A percentile compares a stretch with the other conserved stretches of the same genome.
These are phyloP conservation scores for Globisporangium parvum DNA, from an alignment of 352 stramenopile species.

Conservation along the genomic window DNA sequence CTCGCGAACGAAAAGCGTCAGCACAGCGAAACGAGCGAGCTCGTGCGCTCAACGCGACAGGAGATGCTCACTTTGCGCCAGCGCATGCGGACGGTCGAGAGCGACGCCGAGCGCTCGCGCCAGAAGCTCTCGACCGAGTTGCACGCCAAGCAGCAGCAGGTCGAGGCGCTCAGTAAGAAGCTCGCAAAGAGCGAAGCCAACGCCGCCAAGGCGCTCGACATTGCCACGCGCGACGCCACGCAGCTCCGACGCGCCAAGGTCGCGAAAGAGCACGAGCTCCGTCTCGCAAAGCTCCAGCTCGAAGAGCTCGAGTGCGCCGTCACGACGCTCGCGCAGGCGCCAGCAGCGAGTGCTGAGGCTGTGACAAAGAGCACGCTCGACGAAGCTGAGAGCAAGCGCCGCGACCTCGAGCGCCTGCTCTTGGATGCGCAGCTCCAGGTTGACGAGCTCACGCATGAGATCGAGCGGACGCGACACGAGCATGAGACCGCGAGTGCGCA, in stretches of 20 bases:
- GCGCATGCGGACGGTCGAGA: slow-evolving; percentile 48
- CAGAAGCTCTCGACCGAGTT: slow-evolving; percentile 44
- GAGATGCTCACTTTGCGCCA: slow-evolving; percentile 50
- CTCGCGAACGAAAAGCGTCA: slow-evolving; percentile 51
- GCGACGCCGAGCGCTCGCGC: slow-evolving; percentile 56
- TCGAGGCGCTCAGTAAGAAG: slow-evolving; percentile 47
- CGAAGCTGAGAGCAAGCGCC: slow-evolving; percentile 23
- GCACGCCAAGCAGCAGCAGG: slow-evolving; percentile 52
- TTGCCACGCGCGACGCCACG: slow-evolving; percentile 47
- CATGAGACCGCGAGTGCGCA: slow-evolving; percentile 30
- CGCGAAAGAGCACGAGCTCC: slow-evolving; percentile 60
- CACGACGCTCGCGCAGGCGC: too few species aligned
- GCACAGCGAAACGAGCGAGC: slow-evolving; percentile 48
- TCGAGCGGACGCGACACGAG: slow-evolving; percentile 36
- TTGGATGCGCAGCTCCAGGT: slow-evolving; percentile 48
- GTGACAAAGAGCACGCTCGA: slow-evolving; percentile 9
- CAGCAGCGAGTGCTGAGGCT: background rate
- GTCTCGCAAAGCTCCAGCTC: slow-evolving; percentile 50
- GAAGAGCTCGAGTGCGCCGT: slow-evolving; percentile 55
- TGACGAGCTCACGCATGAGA: slow-evolving; percentile 45
- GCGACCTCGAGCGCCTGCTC: slow-evolving; percentile 48
- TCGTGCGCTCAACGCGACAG: slow-evolving; percentile 46
- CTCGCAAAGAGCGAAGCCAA: slow-evolving; percentile 53
- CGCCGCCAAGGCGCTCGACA: slow-evolving; percentile 30
- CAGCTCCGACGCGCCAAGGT: slow-evolving; percentile 40